Evolutionary conservation across 2,329 filamentous ascomycete species (phyloP).

Genomic region (Aspergillus texensis): DNA sequence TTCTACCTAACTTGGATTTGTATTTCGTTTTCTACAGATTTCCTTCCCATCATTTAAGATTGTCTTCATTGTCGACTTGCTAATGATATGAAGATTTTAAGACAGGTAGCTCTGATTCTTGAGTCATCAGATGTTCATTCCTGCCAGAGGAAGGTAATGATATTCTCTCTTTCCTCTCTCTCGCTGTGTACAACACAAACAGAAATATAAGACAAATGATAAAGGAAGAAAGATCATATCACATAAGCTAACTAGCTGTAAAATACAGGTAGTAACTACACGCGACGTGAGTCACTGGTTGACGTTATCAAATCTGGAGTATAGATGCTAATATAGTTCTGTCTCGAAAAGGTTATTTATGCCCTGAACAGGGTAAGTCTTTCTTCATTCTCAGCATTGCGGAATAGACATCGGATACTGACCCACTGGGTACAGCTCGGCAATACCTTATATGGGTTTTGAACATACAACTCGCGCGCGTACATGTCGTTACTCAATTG

Average conservation of each 20-base stretch:
- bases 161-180: neutral
- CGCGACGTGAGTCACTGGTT: slow-evolving; percentile 18
- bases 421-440: slow-evolving; percentile 17
- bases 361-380: slow-evolving; percentile 18
- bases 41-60: neutral
- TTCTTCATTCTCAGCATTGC: neutral
- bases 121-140: slow-evolving; percentile 17
- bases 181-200: neutral
- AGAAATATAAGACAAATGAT: neutral
- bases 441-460: slow-evolving; percentile 19
- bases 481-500: too few species aligned
- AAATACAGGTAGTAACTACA: slow-evolving; percentile 16
- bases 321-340: neutral
- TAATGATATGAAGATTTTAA: slow-evolving; percentile 25
- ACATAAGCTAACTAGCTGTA: neutral
- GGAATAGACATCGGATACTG: neutral
- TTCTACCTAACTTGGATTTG: neutral
- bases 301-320: neutral
- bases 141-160: slow-evolving; percentile 15
- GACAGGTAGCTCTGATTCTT: slow-evolving; percentile 25
- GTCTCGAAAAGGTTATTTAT: slow-evolving; percentile 15
- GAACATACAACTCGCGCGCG: too few species aligned
- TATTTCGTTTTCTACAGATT: neutral
- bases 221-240: neutral
- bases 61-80: neutral